A percentile compares a stretch with the other conserved stretches of the same genome.
Evolutionary conservation across 495 filamentous ascomycete genomes (phyloP).

Genomic region (Aspergillus saccharolyticus): DNA sequence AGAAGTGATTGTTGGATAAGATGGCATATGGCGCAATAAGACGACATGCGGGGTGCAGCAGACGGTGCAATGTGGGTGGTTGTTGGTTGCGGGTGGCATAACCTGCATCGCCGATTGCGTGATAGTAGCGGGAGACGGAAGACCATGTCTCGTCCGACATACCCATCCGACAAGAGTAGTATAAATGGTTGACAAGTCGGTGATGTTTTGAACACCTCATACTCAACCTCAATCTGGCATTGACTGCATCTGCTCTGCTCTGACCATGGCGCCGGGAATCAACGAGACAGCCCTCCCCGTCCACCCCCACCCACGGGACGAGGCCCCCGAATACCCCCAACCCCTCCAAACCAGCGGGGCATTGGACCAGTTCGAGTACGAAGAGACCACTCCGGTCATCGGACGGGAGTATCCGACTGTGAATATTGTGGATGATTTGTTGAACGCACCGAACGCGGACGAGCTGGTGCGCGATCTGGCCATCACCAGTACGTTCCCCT

Average conservation of each 20-base stretch:
- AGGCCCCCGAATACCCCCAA: not conserved
- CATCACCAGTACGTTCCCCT: slow-evolving; percentile 32
- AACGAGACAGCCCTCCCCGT: not conserved
- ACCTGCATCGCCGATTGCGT: not conserved
- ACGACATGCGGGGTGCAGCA: not conserved
- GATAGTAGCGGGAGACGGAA: not conserved
- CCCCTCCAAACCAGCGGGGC: slow-evolving; percentile 30
- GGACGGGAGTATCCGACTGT: slow-evolving; percentile 50
- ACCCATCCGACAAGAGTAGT: not conserved
- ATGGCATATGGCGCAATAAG: not conserved
- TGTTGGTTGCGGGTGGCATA: not conserved
- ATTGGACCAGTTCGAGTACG: slow-evolving; percentile 22
- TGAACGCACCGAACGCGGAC: slow-evolving; percentile 50
- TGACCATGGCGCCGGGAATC: not conserved
- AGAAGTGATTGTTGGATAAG: not conserved
- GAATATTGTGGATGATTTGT: slow-evolving; percentile 48
- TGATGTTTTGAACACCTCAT: no score
- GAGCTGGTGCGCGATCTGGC: slow-evolving; percentile 55
- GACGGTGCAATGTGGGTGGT: not conserved
- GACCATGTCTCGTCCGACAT: no score
- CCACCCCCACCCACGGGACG: not conserved
- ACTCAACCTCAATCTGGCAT: no score
- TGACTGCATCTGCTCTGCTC: not conserved
- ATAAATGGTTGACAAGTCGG: no score
- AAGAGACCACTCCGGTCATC: slow-evolving; percentile 35